These are phyloP conservation scores for Apocynum venetum DNA, from an alignment of 257 asterid species.

Conservation along the genomic window DNA sequence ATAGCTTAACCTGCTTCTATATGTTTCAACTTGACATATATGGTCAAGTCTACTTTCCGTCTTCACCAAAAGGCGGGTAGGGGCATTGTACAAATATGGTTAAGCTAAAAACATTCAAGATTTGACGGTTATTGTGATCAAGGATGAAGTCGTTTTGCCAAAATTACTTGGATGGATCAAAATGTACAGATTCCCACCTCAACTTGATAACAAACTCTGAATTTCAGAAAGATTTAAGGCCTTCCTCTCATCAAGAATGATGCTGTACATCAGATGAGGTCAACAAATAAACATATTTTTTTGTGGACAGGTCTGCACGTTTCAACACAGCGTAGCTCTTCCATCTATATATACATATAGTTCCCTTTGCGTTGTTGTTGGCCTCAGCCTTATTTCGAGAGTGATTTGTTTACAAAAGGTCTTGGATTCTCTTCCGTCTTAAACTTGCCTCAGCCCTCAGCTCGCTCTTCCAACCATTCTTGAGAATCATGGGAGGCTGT, in stretches of 20 bases:
- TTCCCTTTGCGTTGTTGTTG: neutral
- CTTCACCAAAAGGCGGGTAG: neutral
- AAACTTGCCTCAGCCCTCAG: constrained; percentile 33
- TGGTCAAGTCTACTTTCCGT: no score
- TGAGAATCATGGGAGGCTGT: constrained; percentile 79
- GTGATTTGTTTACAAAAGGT: neutral
- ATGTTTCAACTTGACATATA: no score
- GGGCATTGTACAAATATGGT: neutral
- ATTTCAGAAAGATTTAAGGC: neutral
- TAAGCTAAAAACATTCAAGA: neutral
- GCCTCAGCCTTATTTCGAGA: constrained; percentile 25
- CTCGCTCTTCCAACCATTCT: constrained; percentile 15
- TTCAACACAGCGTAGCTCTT: neutral
- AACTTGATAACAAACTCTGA: neutral
- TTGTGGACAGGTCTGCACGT: neutral
- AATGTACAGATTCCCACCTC: neutral
- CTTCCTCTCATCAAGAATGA: neutral
- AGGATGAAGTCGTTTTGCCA: neutral
- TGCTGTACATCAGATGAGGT: neutral
- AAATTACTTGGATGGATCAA: neutral
- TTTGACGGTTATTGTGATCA: neutral
- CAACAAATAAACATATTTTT: neutral
- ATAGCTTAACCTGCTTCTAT: no score
- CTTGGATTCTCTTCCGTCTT: constrained; percentile 18
- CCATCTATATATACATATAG: constrained; percentile 31